A percentile compares a stretch with the other conserved stretches of the same genome.
Conservation (phyloP, 2,329 filamentous ascomycete genomes). For the Botrytis porri region DNA sequence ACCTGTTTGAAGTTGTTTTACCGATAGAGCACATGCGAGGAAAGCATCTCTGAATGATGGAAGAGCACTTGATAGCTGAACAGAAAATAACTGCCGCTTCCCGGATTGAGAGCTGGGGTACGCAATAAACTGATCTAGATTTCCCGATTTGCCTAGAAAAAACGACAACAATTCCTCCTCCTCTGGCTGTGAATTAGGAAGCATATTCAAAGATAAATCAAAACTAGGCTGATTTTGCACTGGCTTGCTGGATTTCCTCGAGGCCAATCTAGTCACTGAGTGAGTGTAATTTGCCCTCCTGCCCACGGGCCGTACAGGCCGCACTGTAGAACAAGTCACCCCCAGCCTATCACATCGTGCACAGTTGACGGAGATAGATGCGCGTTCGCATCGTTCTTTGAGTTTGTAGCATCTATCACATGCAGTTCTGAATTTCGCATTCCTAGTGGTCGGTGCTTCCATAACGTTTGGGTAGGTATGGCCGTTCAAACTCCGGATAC, state of each 20-base stretch:
- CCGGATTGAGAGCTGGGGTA: background rate
- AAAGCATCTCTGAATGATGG: conserved; percentile 32
- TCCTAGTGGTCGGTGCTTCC: background rate
- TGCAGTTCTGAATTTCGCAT: background rate
- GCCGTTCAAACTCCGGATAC: fast-evolving
- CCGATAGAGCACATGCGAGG: conserved; percentile 32
- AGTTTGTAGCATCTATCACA: background rate
- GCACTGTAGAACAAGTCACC: background rate
- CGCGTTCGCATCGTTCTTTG: conserved; percentile 1
- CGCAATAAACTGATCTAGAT: background rate
- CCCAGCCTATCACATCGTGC: background rate
- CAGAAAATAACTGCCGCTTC: background rate
- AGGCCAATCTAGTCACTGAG: background rate
- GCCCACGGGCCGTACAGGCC: background rate
- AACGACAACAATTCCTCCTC: background rate
- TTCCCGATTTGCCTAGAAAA: background rate
- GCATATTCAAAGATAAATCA: background rate
- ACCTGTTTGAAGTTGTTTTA: conserved; percentile 25
- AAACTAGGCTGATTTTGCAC: background rate
- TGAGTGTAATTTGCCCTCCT: background rate
- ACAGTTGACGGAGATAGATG: background rate
- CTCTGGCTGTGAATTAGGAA: background rate
- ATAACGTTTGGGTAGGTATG: background rate
- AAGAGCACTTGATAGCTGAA: background rate
- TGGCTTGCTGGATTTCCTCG: background rate